These are phyloP conservation scores for Iris pallida DNA, from an alignment of 116 monocot species.

Conservation along the genomic window DNA sequence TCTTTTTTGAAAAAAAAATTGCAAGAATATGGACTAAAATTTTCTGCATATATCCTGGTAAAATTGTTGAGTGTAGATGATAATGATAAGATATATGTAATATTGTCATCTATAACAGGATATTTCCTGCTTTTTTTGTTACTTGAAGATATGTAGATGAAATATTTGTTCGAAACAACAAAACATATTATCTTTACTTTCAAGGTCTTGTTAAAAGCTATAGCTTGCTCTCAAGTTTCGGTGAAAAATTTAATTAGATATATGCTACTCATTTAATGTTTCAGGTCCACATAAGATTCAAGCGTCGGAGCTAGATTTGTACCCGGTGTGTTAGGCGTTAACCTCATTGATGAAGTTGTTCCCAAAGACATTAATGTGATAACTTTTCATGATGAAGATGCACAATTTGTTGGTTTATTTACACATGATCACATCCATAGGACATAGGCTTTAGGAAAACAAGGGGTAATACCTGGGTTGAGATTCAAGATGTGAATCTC, in stretches of 20 bases:
- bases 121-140: no score
- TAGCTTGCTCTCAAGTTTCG: background rate
- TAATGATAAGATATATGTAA: no score
- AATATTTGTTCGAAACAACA: no score
- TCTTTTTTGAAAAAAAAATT: no score
- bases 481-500: no score
- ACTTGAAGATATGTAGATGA: no score
- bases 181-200: background rate
- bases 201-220: background rate
- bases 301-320: slow-evolving; percentile 86
- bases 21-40: no score
- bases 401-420: background rate
- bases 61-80: no score
- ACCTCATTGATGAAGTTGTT: slow-evolving; percentile 76
- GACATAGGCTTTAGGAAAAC: background rate
- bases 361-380: background rate
- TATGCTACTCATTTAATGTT: slow-evolving; percentile 10
- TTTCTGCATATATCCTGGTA: no score
- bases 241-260: background rate
- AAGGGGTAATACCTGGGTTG: no score
- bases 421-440: background rate
- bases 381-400: background rate
- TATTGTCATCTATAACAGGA: no score
- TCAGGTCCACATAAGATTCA: slow-evolving; percentile 87
- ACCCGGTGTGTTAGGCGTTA: slow-evolving; percentile 64